Base-by-base conservation (phyloP, 805 yeast genomes). In the Saturnispora besseyi region DNA sequence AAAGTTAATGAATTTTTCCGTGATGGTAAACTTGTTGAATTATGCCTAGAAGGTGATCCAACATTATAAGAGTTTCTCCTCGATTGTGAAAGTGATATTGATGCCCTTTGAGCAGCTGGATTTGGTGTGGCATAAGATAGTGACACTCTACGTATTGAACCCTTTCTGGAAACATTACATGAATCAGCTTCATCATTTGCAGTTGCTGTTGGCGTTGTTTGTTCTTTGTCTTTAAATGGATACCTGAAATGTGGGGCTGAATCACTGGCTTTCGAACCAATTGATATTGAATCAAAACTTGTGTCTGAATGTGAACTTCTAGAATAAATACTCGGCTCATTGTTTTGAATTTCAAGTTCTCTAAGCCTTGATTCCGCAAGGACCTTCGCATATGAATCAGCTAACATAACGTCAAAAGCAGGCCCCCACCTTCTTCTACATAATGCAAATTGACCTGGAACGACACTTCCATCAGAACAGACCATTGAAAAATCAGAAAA, bases 401-500 rank as follows among this genome's bases (percentile, higher is more conserved):
- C 71, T 37, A 85, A 62, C 15, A 84, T 54, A 55, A 73, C 72
- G 54, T 82, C 81, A 59, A 86, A 86, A 53, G 77, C 81, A 32
- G 77, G 64, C 0, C 93, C 93, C 95, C 95, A 86, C 59, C 93
- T 70, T 56, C 81, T 83, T 55, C 85, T 72, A 48, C 86, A 69
- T 4, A 85, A 66, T 54, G 70, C 72, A 44, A 79, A 52, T 0
- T 90, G 83, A 4, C 82, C 78, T 0, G 82, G 79, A 13, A 83
- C 71, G n/a, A 80, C 66, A 42, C 78, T 82, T 7, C 90, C 91
- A 57, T 79, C 86, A n/a, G 77, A 71, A 1, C 86, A 75, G 9
- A 84, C 73, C 45, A 86, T 69, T 59, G 84, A 89, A 60, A 86
- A 80, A 64, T 86, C 93, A 0, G 88, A 74, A 6, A 84, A 65